Conservation (phyloP, 2,329 filamentous ascomycete species). For the Talaromyces sp. region DNA sequence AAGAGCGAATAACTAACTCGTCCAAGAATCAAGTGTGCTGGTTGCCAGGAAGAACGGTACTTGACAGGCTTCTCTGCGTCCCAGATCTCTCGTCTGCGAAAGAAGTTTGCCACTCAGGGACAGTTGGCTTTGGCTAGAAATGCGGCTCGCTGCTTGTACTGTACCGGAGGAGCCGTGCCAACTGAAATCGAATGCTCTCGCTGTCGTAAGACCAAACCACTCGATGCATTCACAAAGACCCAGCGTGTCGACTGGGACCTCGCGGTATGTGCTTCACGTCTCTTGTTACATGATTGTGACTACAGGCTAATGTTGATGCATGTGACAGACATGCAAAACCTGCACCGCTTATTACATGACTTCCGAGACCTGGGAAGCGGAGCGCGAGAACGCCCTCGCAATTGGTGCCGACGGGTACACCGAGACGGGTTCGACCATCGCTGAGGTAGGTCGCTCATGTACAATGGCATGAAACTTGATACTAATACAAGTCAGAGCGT, state of each 20-base stretch:
- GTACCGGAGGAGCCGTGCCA: conserved; percentile 40
- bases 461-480: background rate
- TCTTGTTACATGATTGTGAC: conserved; percentile 14
- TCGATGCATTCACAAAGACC: conserved; percentile 52
- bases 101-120: conserved; percentile 25
- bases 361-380: conserved; percentile 31
- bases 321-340: conserved; percentile 42
- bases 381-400: background rate
- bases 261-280: conserved; percentile 40
- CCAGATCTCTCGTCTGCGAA: conserved; percentile 42
- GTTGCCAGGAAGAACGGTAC: conserved; percentile 45
- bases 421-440: background rate
- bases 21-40: conserved; percentile 47
- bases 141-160: conserved; percentile 45
- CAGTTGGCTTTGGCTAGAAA: conserved; percentile 23
- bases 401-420: background rate
- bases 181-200: conserved; percentile 51
- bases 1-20: background rate
- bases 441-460: background rate
- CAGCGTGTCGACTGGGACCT: conserved; percentile 48
- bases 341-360: conserved; percentile 39
- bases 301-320: background rate
- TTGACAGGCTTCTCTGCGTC: conserved; percentile 47
- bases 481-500: conserved; percentile 9
- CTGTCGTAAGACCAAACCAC: conserved; percentile 48